Evolutionary conservation across 106 monocot genomes (phyloP).

Genomic region (Dioscorea alata): DNA sequence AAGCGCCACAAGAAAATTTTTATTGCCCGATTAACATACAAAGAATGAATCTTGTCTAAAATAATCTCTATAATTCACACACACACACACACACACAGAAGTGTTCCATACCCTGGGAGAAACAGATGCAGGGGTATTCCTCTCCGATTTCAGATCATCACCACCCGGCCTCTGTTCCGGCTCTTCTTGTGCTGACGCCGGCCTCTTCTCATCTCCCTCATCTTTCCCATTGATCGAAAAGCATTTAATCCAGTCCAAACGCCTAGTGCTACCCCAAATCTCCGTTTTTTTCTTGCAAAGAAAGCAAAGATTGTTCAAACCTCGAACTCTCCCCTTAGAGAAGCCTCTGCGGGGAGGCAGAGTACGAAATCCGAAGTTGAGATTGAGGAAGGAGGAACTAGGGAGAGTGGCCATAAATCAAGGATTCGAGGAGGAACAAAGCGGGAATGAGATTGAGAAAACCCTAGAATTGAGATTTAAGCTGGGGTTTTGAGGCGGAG

Average conservation of each 20-base stretch:
- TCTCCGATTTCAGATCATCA: slow-evolving; percentile 30
- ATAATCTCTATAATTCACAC: background rate
- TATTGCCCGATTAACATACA: too few relatives aligned
- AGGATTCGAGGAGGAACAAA: background rate
- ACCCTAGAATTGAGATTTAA: too few relatives aligned
- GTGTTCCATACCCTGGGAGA: slow-evolving; percentile 24
- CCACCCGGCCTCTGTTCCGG: slow-evolving; percentile 18
- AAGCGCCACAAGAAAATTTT: too few relatives aligned
- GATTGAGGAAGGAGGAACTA: slow-evolving; percentile 33
- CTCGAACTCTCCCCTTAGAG: slow-evolving; percentile 5
- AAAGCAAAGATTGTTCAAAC: slow-evolving; percentile 11
- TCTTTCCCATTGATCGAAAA: slow-evolving; percentile 22
- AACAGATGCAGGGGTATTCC: slow-evolving; percentile 15
- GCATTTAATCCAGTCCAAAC: slow-evolving; percentile 22
- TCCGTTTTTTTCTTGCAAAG: slow-evolving; percentile 9
- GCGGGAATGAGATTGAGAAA: background rate
- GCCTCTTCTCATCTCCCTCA: slow-evolving; percentile 21
- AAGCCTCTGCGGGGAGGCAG: background rate
- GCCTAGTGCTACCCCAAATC: slow-evolving; percentile 6
- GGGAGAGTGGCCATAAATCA: slow-evolving; percentile 40
- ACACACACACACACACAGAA: background rate
- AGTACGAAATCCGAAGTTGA: slow-evolving; percentile 20
- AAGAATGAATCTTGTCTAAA: background rate
- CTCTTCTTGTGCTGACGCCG: slow-evolving; percentile 17
- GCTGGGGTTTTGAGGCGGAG: too few relatives aligned